Percentiles rank a stretch among this genome's conserved stretches.
Conservation (phyloP, 805 yeast species). For the Kuraishia floccosa region DNA sequence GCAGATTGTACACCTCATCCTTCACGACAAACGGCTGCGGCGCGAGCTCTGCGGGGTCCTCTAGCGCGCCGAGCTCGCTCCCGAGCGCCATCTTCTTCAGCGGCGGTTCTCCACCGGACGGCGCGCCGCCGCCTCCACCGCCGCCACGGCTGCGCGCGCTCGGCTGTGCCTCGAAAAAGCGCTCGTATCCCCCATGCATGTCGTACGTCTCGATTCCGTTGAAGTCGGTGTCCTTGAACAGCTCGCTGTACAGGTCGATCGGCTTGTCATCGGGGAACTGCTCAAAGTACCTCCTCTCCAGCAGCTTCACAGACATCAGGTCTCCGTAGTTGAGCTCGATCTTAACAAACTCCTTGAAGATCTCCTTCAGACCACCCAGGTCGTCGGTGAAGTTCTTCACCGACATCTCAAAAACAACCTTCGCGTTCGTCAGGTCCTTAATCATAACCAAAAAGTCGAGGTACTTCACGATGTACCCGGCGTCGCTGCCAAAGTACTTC, state of each 20-base stretch:
- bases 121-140: too few relatives aligned
- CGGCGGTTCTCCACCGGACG: conserved; percentile 6
- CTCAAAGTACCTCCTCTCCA: conserved; percentile 57
- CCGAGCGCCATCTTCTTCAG: neutral
- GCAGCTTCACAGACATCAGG: conserved; percentile 47
- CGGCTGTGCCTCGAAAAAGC: neutral
- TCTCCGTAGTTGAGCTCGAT: conserved; percentile 68
- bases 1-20: conserved; percentile 35
- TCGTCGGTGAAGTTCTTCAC: conserved; percentile 38
- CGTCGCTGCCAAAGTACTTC: conserved; percentile 36
- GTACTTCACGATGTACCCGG: conserved; percentile 56
- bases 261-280: conserved; percentile 52
- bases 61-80: neutral
- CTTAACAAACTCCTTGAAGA: conserved; percentile 48
- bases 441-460: conserved; percentile 58
- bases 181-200: conserved; percentile 12
- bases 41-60: conserved; percentile 5
- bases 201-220: conserved; percentile 27
- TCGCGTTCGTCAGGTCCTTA: conserved; percentile 61
- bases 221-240: conserved; percentile 17
- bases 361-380: conserved; percentile 26
- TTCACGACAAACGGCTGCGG: conserved; percentile 17
- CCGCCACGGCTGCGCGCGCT: too few relatives aligned
- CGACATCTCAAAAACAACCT: conserved; percentile 74
- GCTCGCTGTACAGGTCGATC: conserved; percentile 10